Base-by-base conservation (phyloP, 1,284 basidiomycete genomes). In the Pseudozyma thailandica region DNA sequence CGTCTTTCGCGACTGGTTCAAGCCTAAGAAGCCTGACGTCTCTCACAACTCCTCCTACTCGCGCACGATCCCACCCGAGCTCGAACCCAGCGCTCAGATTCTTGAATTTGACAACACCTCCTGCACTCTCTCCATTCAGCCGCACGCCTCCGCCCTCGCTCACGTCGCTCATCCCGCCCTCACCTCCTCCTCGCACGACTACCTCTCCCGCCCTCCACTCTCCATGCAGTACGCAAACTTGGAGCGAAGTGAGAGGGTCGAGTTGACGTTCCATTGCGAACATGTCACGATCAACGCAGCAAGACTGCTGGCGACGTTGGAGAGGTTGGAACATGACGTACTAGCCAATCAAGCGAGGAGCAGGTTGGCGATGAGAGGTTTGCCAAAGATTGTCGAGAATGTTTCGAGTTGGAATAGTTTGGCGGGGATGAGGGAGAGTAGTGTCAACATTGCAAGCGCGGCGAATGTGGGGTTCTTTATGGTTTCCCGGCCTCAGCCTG, bases 1-100 rank as follows among this genome's bases (percentile, higher is more conserved):
- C 6, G 74, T 78, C 4, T 78, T 74, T 42, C 48, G 75, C 18
- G 70, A 75, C 38, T 78, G 71, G 71, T 77, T 77, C 72, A 45
- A 33, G 23, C 50, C 73, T 12, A 35, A 35, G 15, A 7, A 5
- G n/a, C 15, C 33, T 7, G 8, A 35, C 13, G 33, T 20, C 23
- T n/a, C 13, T 13, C 18, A 4, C 58, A 18, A 1, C 37, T 16
- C n/a, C 33, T 25, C 42, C 21, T 18, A 28, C n/a, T 42, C 49
- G 21, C 39, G 37, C 21, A 20, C 39, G 9, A 35, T 20, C 23
- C 18, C 35, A 5, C 15, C 38, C 37, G 1, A 16, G n/a, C 9
- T 44, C n/a, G 43, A 50, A 21, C 74, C 73, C 7, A 41, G 50
- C 6, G 5, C 28, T 1, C 45, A 49, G 2, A 30, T 53, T 2